Conservation (phyloP, 805 yeast species). For the Ogataea methanolica region DNA sequence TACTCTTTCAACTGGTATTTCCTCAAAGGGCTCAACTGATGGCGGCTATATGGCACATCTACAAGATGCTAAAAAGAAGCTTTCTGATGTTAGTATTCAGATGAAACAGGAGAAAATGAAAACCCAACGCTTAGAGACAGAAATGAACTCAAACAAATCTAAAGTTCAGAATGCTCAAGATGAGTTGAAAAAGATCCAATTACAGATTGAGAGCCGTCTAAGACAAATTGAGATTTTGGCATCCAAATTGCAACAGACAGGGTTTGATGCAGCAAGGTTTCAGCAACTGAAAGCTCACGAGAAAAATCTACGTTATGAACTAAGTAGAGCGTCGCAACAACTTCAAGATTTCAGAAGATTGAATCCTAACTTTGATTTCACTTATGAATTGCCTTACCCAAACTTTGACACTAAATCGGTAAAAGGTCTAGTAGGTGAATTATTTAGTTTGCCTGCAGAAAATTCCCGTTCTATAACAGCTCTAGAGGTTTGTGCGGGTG, state of each 20-base stretch:
- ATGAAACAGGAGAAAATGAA: constrained; percentile 59
- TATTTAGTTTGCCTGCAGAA: constrained; percentile 58
- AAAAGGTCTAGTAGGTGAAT: constrained; percentile 85
- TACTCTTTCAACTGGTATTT: constrained; percentile 83
- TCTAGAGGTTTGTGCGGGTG: constrained; percentile 92
- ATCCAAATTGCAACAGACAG: constrained; percentile 42
- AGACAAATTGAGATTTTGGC: constrained; percentile 35
- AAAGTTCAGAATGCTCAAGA: constrained; percentile 49
- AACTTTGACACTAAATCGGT: constrained; percentile 60
- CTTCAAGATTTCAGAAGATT: constrained; percentile 55
- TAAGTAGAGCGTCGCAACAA: constrained; percentile 40
- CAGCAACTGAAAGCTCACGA: constrained; percentile 44
- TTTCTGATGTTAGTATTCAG: constrained; percentile 48
- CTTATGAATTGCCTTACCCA: constrained; percentile 59
- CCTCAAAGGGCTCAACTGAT: constrained; percentile 70
- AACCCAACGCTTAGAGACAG: constrained; percentile 51
- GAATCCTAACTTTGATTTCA: constrained; percentile 71
- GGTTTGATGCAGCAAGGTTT: constrained; percentile 49
- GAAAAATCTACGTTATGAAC: constrained; percentile 36
- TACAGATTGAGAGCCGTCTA: constrained; percentile 40
- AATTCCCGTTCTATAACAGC: constrained; percentile 69
- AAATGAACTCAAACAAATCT: constrained; percentile 39
- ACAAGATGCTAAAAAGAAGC: constrained; percentile 51
- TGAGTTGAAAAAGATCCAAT: constrained; percentile 38
- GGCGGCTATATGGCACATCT: constrained; percentile 77